phyloP scores from a whole-genome alignment of 345 rosid species.

The Salix caprea region DNA sequence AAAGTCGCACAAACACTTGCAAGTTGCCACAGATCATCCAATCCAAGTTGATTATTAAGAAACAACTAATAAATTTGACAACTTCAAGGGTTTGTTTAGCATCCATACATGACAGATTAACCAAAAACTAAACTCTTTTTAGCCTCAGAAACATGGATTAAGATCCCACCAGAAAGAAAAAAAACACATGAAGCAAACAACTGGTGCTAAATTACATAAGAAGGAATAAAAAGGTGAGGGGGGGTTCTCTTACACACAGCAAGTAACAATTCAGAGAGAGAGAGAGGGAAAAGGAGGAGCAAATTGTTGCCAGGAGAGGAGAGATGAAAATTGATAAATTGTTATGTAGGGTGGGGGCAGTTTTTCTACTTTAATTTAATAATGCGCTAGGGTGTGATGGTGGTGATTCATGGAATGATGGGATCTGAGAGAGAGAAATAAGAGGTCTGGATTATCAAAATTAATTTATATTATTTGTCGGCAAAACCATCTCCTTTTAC shows the following conservation, averaged over 20 bases:
- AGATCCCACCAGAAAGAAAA: background rate
- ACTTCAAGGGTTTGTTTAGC: background rate
- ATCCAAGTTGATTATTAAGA: background rate
- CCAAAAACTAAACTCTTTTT: background rate
- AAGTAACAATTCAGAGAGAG: no score
- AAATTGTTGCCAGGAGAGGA: background rate
- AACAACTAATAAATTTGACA: background rate
- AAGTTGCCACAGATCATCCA: no score
- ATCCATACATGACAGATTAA: background rate
- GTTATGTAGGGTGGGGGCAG: background rate
- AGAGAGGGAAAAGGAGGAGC: no score
- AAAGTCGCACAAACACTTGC: background rate
- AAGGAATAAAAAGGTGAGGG: background rate
- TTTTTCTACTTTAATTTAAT: no score
- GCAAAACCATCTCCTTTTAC: no score
- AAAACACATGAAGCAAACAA: background rate
- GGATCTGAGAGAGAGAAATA: no score
- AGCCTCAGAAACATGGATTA: background rate
- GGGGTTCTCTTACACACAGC: background rate
- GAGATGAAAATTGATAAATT: background rate
- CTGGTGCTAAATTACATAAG: background rate
- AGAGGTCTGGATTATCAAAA: no score
- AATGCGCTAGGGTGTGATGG: no score
- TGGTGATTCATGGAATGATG: no score
- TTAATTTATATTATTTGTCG: no score